Conservation (phyloP, 306 rosid genomes). For the Rosa multiflora region DNA sequence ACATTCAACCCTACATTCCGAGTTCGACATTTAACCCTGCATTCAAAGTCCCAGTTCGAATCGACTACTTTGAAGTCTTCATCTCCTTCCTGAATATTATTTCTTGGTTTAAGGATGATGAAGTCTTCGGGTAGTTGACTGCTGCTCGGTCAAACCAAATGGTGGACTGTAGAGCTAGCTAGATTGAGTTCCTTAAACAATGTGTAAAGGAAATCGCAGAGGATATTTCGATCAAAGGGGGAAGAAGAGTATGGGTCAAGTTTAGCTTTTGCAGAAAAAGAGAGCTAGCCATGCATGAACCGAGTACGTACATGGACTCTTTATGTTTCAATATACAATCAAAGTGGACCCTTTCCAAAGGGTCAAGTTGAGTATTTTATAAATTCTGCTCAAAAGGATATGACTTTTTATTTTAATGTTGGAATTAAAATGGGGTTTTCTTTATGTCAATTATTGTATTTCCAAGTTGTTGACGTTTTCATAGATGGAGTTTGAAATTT, state of each 20-base stretch:
- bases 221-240: not conserved
- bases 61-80: not conserved
- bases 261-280: slow-evolving; percentile 15
- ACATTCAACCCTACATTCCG: not conserved
- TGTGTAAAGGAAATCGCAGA: not conserved
- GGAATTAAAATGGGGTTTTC: not conserved
- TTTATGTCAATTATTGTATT: slow-evolving; percentile 11
- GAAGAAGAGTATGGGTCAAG: slow-evolving; percentile 17
- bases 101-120: not conserved
- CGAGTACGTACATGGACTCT: slow-evolving; percentile 58
- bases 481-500: slow-evolving; percentile 13
- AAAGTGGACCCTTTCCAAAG: not conserved
- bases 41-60: not conserved
- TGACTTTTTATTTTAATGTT: not conserved
- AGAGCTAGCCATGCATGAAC: slow-evolving; percentile 67
- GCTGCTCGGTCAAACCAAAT: not conserved
- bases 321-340: not conserved
- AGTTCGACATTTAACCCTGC: not conserved
- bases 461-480: slow-evolving; percentile 21
- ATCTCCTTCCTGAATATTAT: not conserved
- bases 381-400: not conserved
- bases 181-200: not conserved
- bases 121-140: not conserved
- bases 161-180: not conserved
- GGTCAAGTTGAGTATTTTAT: not conserved